Evolutionary conservation across 805 yeast genomes (phyloP).

Genomic region (Hanseniaspora nectarophila): DNA sequence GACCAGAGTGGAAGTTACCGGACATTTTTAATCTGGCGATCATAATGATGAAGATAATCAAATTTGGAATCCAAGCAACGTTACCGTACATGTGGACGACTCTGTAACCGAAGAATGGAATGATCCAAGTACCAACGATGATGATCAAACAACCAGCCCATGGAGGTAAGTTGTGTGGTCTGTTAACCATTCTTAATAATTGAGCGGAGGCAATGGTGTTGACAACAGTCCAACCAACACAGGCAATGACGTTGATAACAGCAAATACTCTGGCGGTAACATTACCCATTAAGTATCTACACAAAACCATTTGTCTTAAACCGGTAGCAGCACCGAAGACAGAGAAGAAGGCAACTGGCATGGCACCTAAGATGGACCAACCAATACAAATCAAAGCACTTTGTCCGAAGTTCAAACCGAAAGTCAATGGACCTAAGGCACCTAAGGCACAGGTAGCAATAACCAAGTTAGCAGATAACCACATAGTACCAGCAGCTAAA

Average conservation of each 20-base stretch:
- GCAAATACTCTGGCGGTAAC: constrained; percentile 65
- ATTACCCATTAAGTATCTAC: constrained; percentile 69
- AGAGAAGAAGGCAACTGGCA: constrained; percentile 73
- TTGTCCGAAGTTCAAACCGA: constrained; percentile 62
- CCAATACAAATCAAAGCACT: constrained; percentile 54
- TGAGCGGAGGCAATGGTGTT: constrained; percentile 85
- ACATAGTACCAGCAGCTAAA: constrained; percentile 68
- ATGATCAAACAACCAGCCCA: constrained; percentile 82
- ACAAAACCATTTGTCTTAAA: constrained; percentile 72
- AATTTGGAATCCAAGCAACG: constrained; percentile 79
- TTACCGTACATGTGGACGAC: constrained; percentile 72
- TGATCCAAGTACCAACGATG: constrained; percentile 53
- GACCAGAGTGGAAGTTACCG: constrained; percentile 48
- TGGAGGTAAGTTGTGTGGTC: constrained; percentile 49
- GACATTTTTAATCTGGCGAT: constrained; percentile 64
- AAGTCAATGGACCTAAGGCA: constrained; percentile 51
- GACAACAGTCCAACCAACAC: constrained; percentile 92
- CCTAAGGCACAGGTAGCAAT: constrained; percentile 76
- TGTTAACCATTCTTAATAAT: constrained; percentile 61
- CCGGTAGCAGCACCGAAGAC: constrained; percentile 77
- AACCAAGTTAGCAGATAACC: constrained; percentile 83
- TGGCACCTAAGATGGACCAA: constrained; percentile 59
- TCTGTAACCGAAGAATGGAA: constrained; percentile 74
- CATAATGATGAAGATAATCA: constrained; percentile 58
- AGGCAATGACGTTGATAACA: constrained; percentile 63